Evolutionary conservation across 495 filamentous ascomycete genomes (phyloP), one percentile per base, ranked within the genome.

Genomic region (Penicillium antarcticum): DNA sequence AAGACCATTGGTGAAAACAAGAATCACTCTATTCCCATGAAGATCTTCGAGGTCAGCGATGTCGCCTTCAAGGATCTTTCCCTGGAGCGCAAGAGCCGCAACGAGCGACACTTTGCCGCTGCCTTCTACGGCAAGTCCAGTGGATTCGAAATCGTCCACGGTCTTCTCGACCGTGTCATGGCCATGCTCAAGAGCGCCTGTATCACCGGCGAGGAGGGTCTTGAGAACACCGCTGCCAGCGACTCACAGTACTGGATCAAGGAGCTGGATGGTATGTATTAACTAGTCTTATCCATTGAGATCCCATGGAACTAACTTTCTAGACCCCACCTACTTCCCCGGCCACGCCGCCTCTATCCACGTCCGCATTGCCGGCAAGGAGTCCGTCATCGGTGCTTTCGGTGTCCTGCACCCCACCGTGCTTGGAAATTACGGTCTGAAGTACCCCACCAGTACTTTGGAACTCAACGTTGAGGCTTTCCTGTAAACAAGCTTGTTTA

Each of bases 1-100:
- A 99, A 99, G 78, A 97, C 94, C 0, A 80, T 97, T 48, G 80
- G 90, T 49, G 94, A 97, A 72, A 99, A 99, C 77, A 92, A 92
- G 73, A 80, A 87, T 51, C 90, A 95, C 66, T 76, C 79, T 42
- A 81, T 97, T 21, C 94, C 94, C 18, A 88, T 99, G 66, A 89
- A 90, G 75, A 84, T 97, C 57, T 96, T 95, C 68, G 94, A 97
- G 76, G 85, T 87, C 18, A 86, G 88, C 45, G 94, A 99, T 68
- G 86, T 97, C 24, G 90, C 85, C 5, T 86, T 96, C 78, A 96
- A 96, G 71, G 91, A 94, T 57, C 55, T 82, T 50, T 72, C 68
- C 4, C 62, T 81, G 39, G 95, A 97, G 77, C 83, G 94, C 42
- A 87, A 88, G 73, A 86, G 82, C 54, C 77, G 91, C 52, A 99